Conservation (phyloP, 805 yeast species). For the Blastobotrys terrestris region DNA sequence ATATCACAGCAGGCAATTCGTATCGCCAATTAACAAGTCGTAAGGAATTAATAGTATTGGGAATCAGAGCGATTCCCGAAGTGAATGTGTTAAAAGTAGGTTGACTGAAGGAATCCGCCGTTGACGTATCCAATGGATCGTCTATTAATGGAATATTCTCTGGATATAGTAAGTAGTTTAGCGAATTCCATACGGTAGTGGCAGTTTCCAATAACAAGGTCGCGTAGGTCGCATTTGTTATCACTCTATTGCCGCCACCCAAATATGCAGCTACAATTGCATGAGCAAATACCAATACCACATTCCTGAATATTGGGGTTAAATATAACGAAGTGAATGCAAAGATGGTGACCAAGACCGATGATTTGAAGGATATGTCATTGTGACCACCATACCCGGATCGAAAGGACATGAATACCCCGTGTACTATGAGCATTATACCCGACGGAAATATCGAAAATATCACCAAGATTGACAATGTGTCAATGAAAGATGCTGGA, state of each 20-base stretch:
- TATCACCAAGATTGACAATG: constrained; percentile 30
- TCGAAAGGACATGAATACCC: constrained; percentile 17
- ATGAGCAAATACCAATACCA: constrained; percentile 27
- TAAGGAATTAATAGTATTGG: constrained; percentile 14
- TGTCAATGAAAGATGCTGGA: constrained; percentile 30
- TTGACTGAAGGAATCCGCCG: not conserved
- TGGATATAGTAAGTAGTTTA: constrained; percentile 9
- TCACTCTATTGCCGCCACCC: constrained; percentile 26
- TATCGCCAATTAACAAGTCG: constrained; percentile 25
- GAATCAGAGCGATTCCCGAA: constrained; percentile 20
- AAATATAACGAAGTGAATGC: constrained; percentile 19
- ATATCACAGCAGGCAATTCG: constrained; percentile 21
- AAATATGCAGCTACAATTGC: constrained; percentile 27
- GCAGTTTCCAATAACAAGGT: constrained; percentile 23
- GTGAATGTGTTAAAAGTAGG: constrained; percentile 17
- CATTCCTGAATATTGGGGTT: constrained; percentile 12
- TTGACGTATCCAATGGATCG: not conserved
- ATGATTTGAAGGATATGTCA: constrained; percentile 8
- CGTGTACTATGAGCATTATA: constrained; percentile 24
- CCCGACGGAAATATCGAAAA: constrained; percentile 27
- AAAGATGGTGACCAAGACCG: constrained; percentile 13
- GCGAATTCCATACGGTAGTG: constrained; percentile 3
- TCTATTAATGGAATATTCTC: not conserved
- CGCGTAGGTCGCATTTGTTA: constrained; percentile 28
- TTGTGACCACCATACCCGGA: constrained; percentile 13